These are phyloP conservation scores for Withania somnifera DNA, from an alignment of 305 asterid species.

Conservation along the genomic window DNA sequence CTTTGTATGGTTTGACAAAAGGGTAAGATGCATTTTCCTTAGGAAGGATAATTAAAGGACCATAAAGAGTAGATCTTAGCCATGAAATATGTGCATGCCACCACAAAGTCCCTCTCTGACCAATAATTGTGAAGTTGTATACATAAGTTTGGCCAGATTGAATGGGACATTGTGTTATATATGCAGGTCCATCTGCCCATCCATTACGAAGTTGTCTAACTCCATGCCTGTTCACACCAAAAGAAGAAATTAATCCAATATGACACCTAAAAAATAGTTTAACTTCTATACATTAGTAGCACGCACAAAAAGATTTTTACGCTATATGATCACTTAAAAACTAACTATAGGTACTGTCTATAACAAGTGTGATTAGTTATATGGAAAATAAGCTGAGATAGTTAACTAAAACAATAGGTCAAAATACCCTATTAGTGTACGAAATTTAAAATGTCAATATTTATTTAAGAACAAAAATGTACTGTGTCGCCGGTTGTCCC, in stretches of 20 bases:
- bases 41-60: slow-evolving; percentile 9
- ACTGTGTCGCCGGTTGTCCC: no score
- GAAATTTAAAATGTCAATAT: background rate
- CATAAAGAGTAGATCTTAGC: slow-evolving; percentile 12
- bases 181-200: slow-evolving; percentile 15
- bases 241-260: background rate
- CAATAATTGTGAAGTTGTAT: slow-evolving; percentile 4
- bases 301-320: no score
- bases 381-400: background rate
- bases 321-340: background rate
- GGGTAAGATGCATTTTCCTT: slow-evolving; percentile 7
- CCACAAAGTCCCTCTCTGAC: slow-evolving; percentile 15
- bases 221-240: background rate
- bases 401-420: background rate
- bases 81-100: slow-evolving; percentile 21
- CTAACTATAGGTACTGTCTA: background rate
- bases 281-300: background rate
- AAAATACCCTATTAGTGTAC: background rate
- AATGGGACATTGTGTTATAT: slow-evolving; percentile 11
- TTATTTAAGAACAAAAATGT: background rate
- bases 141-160: slow-evolving; percentile 11
- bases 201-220: slow-evolving; percentile 2
- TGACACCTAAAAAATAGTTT: background rate
- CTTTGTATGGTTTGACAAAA: slow-evolving; percentile 6
- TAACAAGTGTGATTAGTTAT: background rate